phyloP scores from a whole-genome alignment of 805 yeast genomes.

The fission yeast (Schizosaccharomyces pombe) region DNA sequence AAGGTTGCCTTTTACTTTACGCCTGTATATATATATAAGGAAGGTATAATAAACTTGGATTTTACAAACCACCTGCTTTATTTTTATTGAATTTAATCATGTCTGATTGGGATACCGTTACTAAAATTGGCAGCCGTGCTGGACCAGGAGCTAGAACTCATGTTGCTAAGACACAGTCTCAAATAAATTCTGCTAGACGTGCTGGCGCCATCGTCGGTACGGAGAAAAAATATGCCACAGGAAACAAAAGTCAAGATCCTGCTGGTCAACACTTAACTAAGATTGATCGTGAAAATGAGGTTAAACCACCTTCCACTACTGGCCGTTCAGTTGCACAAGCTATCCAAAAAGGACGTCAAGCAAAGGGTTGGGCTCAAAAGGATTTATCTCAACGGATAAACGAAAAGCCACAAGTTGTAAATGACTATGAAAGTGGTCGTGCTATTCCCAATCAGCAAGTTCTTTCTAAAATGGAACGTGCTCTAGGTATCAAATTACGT shows the following conservation, averaged over 20 bases:
- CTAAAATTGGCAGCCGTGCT: conserved; percentile 72
- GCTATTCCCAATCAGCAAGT: conserved; percentile 93
- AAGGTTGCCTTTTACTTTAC: too few relatives aligned
- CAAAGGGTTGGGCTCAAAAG: conserved; percentile 75
- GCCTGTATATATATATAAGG: not conserved
- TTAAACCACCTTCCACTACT: conserved; percentile 74
- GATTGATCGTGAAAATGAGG: conserved; percentile 81
- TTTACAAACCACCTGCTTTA: not conserved
- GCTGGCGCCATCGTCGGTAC: conserved; percentile 69
- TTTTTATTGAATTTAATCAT: not conserved
- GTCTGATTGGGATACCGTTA: conserved; percentile 74
- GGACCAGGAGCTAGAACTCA: conserved; percentile 44
- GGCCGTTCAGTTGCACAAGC: conserved; percentile 71
- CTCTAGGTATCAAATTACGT: conserved; percentile 78
- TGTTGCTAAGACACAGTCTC: conserved; percentile 57
- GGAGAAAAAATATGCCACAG: conserved; percentile 69
- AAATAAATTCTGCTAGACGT: conserved; percentile 85
- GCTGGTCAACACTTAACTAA: conserved; percentile 91
- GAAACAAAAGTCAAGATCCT: conserved; percentile 42
- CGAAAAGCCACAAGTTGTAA: conserved; percentile 85
- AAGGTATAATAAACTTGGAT: not conserved
- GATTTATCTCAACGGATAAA: conserved; percentile 87
- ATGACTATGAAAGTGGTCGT: conserved; percentile 91
- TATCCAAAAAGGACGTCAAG: conserved; percentile 64
- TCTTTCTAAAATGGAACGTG: conserved; percentile 78